phyloP scores from a whole-genome alignment of 495 filamentous ascomycete genomes.

The Choiromyces venosus region DNA sequence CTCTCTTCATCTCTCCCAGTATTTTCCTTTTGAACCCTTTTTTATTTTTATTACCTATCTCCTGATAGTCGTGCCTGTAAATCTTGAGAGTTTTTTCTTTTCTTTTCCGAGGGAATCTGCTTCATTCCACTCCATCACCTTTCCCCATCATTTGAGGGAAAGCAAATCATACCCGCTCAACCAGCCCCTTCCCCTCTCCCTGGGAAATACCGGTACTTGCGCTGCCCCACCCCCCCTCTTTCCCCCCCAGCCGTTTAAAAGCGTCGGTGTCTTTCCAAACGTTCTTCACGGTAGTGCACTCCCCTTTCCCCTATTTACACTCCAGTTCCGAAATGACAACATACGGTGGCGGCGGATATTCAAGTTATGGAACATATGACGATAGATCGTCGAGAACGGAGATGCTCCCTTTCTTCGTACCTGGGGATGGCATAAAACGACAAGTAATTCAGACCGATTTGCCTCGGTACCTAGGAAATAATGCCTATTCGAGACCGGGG shows the following conservation, averaged over 20 bases:
- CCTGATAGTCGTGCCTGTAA: not conserved
- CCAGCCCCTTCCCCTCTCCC: not conserved
- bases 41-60: not conserved
- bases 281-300: not conserved
- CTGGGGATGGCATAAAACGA: slow-evolving; percentile 31
- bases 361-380: not conserved
- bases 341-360: not conserved
- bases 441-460: slow-evolving; percentile 36
- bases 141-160: not conserved
- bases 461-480: slow-evolving; percentile 36
- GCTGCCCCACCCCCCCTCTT: not conserved
- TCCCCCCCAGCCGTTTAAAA: not conserved
- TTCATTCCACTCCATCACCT: not conserved
- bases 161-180: not conserved
- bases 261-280: not conserved
- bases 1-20: not conserved
- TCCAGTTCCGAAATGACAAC: not conserved
- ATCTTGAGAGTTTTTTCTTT: not conserved
- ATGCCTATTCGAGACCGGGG: slow-evolving; percentile 23
- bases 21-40: not conserved
- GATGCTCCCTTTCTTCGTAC: slow-evolving; percentile 23
- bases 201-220: not conserved
- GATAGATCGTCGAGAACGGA: not conserved
- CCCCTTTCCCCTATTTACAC: not conserved
- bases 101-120: not conserved